Evolutionary conservation across 805 yeast genomes (phyloP), one percentile per base, ranked within the genome.

Genomic region (Cyberlindnera lachancei): DNA sequence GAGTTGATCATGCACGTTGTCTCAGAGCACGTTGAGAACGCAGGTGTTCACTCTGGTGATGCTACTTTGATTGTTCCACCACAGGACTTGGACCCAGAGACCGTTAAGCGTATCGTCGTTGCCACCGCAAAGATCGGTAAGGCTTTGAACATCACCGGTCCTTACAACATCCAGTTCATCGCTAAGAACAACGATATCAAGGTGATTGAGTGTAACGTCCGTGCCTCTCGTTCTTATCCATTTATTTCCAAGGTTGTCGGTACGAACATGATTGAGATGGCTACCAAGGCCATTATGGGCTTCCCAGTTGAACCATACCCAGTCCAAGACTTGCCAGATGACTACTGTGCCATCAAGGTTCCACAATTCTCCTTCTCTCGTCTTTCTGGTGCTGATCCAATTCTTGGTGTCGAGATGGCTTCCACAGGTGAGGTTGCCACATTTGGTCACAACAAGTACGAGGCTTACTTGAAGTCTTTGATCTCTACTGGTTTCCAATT

Each of bases 191-290:
- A 85, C 50, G 95, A 86, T 50, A 86, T 90, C 61, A 92, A 92
- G 75, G 98, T 90, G 34, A 90, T 90, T 56, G 98, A 90, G 66
- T 90, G 98, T 73, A 90, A 90, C 56, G 95, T 90, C 37, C 83
- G 98, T 66, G 98, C 98, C 23, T 90, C 97, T n/a, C 83, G 98
- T 61, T 90, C 97, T 13, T 88, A 86, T 85, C 98, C 98, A 63
- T 90, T 92, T 65, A 86, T 88, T 46, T 90, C 97, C 32, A 90
- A 90, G 76, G 96, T 87, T 51, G 87, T 87, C 44, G 96, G 96
- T 44, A 87, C 90, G 37, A 94, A 90, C 60, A 72, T 90, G 66
- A 90, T 90, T 63, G 97, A 88, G 62, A 77, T 90, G 81, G 97
- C 98, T 31, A 88, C 96, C 33, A 85, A 83, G 60, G 96, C 96